These are phyloP conservation scores for Solanum microdontum DNA, from an alignment of 257 asterid species.

Conservation along the genomic window DNA sequence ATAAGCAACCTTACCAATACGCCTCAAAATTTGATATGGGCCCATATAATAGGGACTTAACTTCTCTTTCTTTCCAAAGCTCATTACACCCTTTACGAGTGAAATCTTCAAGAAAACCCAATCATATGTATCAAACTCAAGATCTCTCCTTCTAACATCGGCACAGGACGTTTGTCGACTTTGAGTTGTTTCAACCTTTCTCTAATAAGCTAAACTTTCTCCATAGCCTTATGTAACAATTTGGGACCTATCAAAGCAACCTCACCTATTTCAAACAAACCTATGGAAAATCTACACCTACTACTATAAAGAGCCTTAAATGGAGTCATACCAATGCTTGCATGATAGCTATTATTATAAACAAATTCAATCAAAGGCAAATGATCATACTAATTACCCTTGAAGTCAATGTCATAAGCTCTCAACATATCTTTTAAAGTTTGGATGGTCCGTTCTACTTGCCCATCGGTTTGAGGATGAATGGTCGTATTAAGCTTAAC, in stretches of 20 bases:
- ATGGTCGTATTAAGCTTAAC: not conserved
- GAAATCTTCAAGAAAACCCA: not conserved
- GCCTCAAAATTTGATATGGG: not conserved
- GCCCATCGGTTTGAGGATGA: not conserved
- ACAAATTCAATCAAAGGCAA: not conserved
- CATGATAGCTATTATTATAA: not conserved
- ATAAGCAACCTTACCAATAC: not conserved
- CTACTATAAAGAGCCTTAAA: not conserved
- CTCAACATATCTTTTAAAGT: not conserved
- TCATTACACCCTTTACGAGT: not conserved
- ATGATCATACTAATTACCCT: not conserved
- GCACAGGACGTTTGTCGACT: not conserved
- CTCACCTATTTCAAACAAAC: not conserved
- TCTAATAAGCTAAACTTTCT: not conserved
- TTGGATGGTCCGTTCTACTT: not conserved
- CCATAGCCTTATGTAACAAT: not conserved
- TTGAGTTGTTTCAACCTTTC: not conserved
- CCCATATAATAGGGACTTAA: not conserved
- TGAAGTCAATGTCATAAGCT: not conserved
- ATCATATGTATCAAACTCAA: not conserved
- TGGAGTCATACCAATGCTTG: not conserved
- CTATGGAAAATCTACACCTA: not conserved
- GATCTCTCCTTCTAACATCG: not conserved
- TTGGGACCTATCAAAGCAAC: not conserved
- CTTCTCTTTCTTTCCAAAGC: not conserved